A percentile compares a stretch with the other conserved stretches of the same genome.
Evolutionary conservation across 768 basidiomycete species (phyloP).

Genomic region (Podaxis sp.): DNA sequence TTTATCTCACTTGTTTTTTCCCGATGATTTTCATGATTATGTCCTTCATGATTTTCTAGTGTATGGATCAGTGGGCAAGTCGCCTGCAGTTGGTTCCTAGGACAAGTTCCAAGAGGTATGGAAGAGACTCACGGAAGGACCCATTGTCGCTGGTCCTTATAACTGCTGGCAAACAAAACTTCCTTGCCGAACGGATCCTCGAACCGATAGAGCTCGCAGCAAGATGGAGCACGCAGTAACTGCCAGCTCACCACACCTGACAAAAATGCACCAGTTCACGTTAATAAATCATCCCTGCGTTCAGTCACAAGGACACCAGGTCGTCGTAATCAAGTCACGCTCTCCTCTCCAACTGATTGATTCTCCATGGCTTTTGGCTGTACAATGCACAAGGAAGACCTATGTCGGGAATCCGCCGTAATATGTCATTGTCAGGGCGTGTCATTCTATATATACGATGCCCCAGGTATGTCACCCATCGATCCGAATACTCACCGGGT

Average conservation of each 20-base stretch:
- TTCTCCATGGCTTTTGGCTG: not conserved
- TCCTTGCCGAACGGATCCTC: not conserved
- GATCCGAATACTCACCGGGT: not conserved
- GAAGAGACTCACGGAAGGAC: not conserved
- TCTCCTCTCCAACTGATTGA: not conserved
- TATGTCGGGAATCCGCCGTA: not conserved
- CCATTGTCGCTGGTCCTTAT: not conserved
- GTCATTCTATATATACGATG: not conserved
- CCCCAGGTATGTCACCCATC: not conserved
- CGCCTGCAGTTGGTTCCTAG: not conserved
- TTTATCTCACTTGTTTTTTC: not conserved
- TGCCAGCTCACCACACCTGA: not conserved
- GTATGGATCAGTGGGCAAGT: not conserved
- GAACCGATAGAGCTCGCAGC: not conserved
- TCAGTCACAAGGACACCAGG: not conserved
- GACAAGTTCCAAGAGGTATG: not conserved
- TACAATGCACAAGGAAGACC: not conserved
- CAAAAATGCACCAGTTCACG: not conserved
- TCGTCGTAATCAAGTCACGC: not conserved
- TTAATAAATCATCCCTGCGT: not conserved
- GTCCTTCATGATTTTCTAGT: slow-evolving; percentile 2
- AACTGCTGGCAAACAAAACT: not conserved
- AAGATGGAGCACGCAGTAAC: not conserved
- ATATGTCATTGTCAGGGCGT: not conserved
- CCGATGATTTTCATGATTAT: not conserved